Evolutionary conservation across 1,284 basidiomycete species (phyloP).

Genomic region (Gymnopus androsaceus): DNA sequence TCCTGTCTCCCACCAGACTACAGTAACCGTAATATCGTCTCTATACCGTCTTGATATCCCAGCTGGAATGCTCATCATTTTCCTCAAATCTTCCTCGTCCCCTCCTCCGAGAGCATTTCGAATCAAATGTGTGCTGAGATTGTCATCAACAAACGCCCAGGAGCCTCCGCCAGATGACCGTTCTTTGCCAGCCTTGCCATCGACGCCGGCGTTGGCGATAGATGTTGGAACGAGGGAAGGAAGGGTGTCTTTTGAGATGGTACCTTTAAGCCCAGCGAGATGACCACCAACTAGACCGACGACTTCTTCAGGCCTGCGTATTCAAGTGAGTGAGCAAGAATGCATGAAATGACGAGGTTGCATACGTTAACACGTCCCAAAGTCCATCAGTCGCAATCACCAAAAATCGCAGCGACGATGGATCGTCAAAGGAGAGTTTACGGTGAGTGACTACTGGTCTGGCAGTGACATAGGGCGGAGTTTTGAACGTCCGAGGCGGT

Average conservation of each 20-base stretch:
- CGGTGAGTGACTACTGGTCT: conserved; percentile 87
- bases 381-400: conserved; percentile 93
- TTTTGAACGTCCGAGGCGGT: conserved; percentile 66
- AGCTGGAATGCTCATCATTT: conserved; percentile 83
- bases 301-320: conserved; percentile 83
- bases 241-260: conserved; percentile 59
- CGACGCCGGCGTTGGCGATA: conserved; percentile 55
- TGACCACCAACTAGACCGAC: conserved; percentile 88
- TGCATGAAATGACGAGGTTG: neutral
- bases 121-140: conserved; percentile 89
- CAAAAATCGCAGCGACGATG: conserved; percentile 60
- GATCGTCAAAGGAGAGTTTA: conserved; percentile 51
- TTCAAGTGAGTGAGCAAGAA: neutral
- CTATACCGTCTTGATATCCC: conserved; percentile 79
- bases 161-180: conserved; percentile 42
- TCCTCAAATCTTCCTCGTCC: conserved; percentile 66
- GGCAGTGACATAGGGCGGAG: conserved; percentile 87
- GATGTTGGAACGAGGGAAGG: conserved; percentile 55
- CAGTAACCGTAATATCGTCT: conserved; percentile 91
- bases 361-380: conserved; percentile 84
- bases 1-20: conserved; percentile 79
- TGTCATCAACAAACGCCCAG: conserved; percentile 87
- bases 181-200: conserved; percentile 77
- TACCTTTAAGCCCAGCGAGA: conserved; percentile 71
- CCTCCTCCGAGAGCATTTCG: conserved; percentile 93